phyloP scores from a whole-genome alignment of 140 eudicot species.

The Ambrosia hybrid region DNA sequence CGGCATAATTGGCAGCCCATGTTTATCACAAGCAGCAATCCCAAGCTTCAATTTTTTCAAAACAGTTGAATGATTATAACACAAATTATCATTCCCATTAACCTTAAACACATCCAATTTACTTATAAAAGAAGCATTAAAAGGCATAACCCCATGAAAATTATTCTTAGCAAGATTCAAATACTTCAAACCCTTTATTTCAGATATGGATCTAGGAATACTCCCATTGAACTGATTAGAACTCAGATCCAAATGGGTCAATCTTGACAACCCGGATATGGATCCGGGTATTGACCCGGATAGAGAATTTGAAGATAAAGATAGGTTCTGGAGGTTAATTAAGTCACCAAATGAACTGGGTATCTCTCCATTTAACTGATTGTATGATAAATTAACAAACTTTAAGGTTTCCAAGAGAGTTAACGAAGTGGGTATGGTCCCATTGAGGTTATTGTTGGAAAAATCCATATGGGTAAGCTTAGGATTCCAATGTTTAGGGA shows the following conservation, averaged over 20 bases:
- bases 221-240: slow-evolving; percentile 71
- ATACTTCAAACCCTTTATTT: slow-evolving; percentile 59
- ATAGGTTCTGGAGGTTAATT: slow-evolving; percentile 42
- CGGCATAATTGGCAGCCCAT: slow-evolving; percentile 71
- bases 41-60: slow-evolving; percentile 68
- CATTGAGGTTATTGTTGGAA: slow-evolving; percentile 58
- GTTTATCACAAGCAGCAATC: slow-evolving; percentile 81
- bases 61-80: slow-evolving; percentile 64
- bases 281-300: slow-evolving; percentile 73
- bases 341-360: slow-evolving; percentile 70
- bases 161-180: slow-evolving; percentile 71
- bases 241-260: slow-evolving; percentile 71
- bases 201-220: slow-evolving; percentile 55
- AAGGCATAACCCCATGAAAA: slow-evolving; percentile 84
- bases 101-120: slow-evolving; percentile 56
- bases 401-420: slow-evolving; percentile 50
- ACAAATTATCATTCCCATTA: slow-evolving; percentile 63
- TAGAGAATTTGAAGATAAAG: slow-evolving; percentile 59
- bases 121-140: slow-evolving; percentile 58
- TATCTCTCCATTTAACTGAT: slow-evolving; percentile 54
- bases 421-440: slow-evolving; percentile 63
- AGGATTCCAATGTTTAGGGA: slow-evolving; percentile 71
- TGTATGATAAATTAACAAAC: slow-evolving; percentile 56
- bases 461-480: slow-evolving; percentile 66
- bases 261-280: slow-evolving; percentile 40